Evolutionary conservation across 2,329 filamentous ascomycete species (phyloP).

Genomic region (Stachybotrys echinatus): DNA sequence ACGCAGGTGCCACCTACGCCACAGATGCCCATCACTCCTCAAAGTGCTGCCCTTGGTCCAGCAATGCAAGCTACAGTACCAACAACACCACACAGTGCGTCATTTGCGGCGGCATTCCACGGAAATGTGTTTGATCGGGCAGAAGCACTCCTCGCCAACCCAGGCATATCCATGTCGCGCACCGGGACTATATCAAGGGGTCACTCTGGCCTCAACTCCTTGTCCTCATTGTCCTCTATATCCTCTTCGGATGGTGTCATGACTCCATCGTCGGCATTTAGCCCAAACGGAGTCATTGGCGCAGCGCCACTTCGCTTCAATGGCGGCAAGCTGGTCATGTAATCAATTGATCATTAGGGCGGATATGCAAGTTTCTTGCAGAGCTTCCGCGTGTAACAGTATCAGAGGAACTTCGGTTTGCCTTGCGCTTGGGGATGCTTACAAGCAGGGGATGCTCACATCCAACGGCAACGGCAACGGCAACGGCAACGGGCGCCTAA

Average conservation of each 20-base stretch:
- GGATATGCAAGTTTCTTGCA: too few species aligned
- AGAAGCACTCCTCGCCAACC: slow-evolving; percentile 51
- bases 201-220: slow-evolving; percentile 30
- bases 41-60: slow-evolving; percentile 83
- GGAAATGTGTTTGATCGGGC: slow-evolving; percentile 58
- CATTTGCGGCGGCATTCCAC: slow-evolving; percentile 49
- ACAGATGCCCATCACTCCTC: slow-evolving; percentile 69
- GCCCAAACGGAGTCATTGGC: slow-evolving; percentile 24
- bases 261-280: slow-evolving; percentile 23
- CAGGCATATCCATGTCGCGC: slow-evolving; percentile 53
- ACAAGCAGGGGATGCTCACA: too few species aligned
- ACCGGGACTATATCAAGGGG: slow-evolving; percentile 39
- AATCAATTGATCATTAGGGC: too few species aligned
- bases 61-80: slow-evolving; percentile 87
- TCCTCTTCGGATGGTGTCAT: slow-evolving; percentile 34
- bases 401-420: too few species aligned
- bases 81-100: slow-evolving; percentile 57
- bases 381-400: too few species aligned
- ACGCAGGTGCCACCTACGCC: slow-evolving; percentile 10
- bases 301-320: slow-evolving; percentile 28
- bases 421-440: too few species aligned
- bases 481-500: too few species aligned
- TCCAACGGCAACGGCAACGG: too few species aligned
- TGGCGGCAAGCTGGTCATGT: slow-evolving; percentile 32
- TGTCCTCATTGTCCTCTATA: slow-evolving; percentile 35